Conservation (phyloP, 495 filamentous ascomycete genomes). For the Cercophora sp. region DNA sequence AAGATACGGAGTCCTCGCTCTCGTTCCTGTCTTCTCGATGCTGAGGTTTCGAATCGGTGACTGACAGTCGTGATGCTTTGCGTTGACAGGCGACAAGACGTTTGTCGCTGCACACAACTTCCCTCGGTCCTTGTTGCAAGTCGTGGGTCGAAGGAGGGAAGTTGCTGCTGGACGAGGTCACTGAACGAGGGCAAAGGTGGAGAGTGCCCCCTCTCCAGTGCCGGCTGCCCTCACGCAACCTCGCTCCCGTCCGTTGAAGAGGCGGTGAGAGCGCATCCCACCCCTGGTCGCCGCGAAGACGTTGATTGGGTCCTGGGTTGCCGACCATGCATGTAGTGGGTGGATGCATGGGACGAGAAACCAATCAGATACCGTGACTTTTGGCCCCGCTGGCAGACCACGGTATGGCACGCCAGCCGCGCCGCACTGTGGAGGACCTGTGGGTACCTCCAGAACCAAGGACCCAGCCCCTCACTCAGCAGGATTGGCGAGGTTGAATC, state of each 20-base stretch:
- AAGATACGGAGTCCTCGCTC: background rate
- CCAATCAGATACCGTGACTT: slow-evolving; percentile 21
- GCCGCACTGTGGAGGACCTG: slow-evolving; percentile 32
- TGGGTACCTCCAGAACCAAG: background rate
- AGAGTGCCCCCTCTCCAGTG: slow-evolving; percentile 14
- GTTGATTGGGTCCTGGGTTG: slow-evolving; percentile 26
- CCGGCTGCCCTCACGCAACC: slow-evolving; percentile 16
- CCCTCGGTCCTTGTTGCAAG: too few species aligned
- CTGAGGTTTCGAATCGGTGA: too few species aligned
- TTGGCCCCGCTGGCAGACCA: slow-evolving; percentile 13
- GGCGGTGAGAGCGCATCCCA: slow-evolving; percentile 35
- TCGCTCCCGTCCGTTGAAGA: slow-evolving; percentile 31
- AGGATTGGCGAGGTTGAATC: too few species aligned
- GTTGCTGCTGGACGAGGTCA: slow-evolving; percentile 9
- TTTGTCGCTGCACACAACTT: too few species aligned
- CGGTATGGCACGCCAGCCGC: slow-evolving; percentile 17
- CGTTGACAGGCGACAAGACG: too few species aligned
- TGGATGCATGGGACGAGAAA: slow-evolving; percentile 20
- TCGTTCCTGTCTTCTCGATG: too few species aligned
- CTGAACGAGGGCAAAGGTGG: slow-evolving; percentile 5
- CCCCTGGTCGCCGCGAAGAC: slow-evolving; percentile 23
- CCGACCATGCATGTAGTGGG: slow-evolving; percentile 20
- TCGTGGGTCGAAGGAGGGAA: too few species aligned
- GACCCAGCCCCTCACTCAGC: slow-evolving; percentile 22
- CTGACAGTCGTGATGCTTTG: too few species aligned